Evolutionary conservation across 108 stramenopile genomes (phyloP).

Genomic region (Nannochloropsis salina): DNA sequence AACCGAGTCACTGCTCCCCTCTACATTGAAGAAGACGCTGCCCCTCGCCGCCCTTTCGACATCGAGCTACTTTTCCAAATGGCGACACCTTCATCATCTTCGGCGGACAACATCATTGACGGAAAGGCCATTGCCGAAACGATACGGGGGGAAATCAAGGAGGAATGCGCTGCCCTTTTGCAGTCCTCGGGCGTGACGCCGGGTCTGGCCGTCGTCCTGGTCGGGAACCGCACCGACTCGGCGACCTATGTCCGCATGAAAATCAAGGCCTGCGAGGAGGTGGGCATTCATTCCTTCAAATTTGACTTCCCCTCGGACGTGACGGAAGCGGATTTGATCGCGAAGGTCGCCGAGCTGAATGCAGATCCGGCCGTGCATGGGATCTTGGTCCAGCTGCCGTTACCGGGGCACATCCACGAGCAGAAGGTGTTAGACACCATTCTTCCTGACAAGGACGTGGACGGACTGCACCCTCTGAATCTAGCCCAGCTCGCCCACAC

Average conservation of each 20-base stretch:
- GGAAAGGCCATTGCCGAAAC: slow-evolving; percentile 43
- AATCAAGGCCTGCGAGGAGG: slow-evolving; percentile 74
- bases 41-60: background rate
- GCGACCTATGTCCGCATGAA: slow-evolving; percentile 97
- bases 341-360: slow-evolving; percentile 63
- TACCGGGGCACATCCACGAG: slow-evolving; percentile 80
- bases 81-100: background rate
- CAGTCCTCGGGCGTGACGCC: slow-evolving; percentile 26
- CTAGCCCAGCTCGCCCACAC: slow-evolving; percentile 62
- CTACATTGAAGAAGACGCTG: background rate
- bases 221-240: slow-evolving; percentile 78
- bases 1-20: background rate
- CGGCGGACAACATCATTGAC: background rate
- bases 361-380: slow-evolving; percentile 74
- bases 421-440: slow-evolving; percentile 59
- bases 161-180: background rate
- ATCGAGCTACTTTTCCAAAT: background rate
- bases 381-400: slow-evolving; percentile 92
- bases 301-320: slow-evolving; percentile 69
- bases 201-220: slow-evolving; percentile 82
- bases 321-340: slow-evolving; percentile 57
- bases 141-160: slow-evolving; percentile 33
- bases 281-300: slow-evolving; percentile 60
- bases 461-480: slow-evolving; percentile 89
- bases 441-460: slow-evolving; percentile 84